Base-by-base conservation (phyloP, 768 basidiomycete species). In the Fomitopsis pulvina region DNA sequence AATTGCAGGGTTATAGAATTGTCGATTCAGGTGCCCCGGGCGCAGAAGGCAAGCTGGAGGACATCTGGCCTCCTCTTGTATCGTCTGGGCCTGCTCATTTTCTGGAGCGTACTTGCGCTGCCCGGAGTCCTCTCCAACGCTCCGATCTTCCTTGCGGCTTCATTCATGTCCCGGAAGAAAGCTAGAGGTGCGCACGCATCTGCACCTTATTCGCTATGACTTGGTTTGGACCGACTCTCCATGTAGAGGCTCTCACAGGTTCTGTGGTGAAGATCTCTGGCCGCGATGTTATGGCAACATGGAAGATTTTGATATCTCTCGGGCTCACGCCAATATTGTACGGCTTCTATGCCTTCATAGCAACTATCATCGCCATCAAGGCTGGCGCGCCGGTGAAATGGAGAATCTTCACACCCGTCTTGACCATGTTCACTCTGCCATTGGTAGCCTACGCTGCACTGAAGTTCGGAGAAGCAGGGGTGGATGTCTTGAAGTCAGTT, bases 391-490 rank as follows among this genome's bases (percentile, higher is more conserved):
- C 89, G 7, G 52, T 81, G 28, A 70, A 72, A 52, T 85, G 82
- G 75, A 76, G 73, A 52, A 66, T 90, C 18, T 80, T 75, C 68
- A 87, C 91, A 2, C 94, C 94, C 0, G 75, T 93, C 58, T 62
- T 88, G 9, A 82, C 92, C 50, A 70, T 88, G 50, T 70, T 77
- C 18, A 72, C 80, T 2, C 67, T 97, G 26, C 95, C 95, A 14
- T 80, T 88, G 64, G 85, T 95, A 73, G 93, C 89, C 46, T 90
- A 87, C 60, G 90, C 92, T 3, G 91, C 95, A 6, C 78, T 98
- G 43, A 95, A 96, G 66, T 98, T 98, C 60, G 95, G 95, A 37
- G 95, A 98, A 65, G 94, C 94, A 27, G 95, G 94, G 21, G 85
- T 96, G 81, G 95, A 98, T 60, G 92, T 98, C 21, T 74, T 93